Conservation (phyloP, 768 basidiomycete species). For the Filobasidium floriforme region DNA sequence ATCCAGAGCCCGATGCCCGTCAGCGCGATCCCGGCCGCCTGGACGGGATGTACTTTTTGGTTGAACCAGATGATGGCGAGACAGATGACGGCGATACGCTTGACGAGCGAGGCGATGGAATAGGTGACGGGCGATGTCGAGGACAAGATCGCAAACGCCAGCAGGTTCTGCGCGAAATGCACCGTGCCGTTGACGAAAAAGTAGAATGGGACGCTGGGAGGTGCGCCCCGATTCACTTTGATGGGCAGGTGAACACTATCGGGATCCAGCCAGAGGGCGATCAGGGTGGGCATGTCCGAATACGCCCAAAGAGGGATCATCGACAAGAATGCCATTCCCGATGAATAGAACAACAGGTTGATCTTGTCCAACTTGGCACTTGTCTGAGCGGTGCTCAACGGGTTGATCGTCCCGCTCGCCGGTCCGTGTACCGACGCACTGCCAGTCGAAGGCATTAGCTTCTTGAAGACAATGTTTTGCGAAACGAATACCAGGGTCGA, state of each 20-base stretch:
- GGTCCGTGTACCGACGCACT: neutral
- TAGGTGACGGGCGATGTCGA: conserved; percentile 97
- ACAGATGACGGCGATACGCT: conserved; percentile 95
- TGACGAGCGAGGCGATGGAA: conserved; percentile 94
- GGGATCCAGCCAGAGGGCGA: conserved; percentile 48
- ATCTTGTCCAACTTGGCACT: conserved; percentile 78
- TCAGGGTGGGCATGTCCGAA: conserved; percentile 68
- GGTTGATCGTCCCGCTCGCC: conserved; percentile 10
- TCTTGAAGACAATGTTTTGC: conserved; percentile 99
- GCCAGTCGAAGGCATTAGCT: conserved; percentile 65
- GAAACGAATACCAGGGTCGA: conserved; percentile 94
- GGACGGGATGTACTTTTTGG: conserved; percentile 72
- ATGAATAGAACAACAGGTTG: conserved; percentile 89
- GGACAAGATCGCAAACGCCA: conserved; percentile 91
- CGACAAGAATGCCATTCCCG: conserved; percentile 81
- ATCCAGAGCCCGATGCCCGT: conserved; percentile 87
- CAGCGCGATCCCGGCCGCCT: conserved; percentile 79
- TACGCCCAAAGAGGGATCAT: conserved; percentile 96
- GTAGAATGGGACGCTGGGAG: conserved; percentile 65
- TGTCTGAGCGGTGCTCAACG: conserved; percentile 6
- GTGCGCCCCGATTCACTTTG: conserved; percentile 15
- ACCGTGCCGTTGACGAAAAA: conserved; percentile 90
- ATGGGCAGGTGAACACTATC: conserved; percentile 8
- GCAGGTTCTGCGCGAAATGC: conserved; percentile 93
- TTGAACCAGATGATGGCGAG: conserved; percentile 96